Percentiles rank a stretch among this genome's conserved stretches.
Evolutionary conservation across 106 monocot genomes (phyloP).

Genomic region (Apostasia ramifera): DNA sequence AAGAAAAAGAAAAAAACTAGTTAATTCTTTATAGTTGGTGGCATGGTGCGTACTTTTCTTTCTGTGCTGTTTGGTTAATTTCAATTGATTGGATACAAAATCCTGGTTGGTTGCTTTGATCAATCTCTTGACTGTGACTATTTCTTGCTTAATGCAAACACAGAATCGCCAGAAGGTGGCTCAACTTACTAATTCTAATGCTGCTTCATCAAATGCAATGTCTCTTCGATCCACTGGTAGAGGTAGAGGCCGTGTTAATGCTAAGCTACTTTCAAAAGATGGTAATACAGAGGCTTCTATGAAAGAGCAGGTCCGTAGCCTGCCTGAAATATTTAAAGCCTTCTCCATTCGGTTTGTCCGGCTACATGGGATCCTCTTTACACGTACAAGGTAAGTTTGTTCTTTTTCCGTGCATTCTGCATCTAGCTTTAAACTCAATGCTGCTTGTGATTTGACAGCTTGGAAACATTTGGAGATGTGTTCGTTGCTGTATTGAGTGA

Average conservation of each 20-base stretch:
- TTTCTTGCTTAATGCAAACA: background rate
- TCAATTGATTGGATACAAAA: too few relatives aligned
- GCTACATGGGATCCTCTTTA: constrained; percentile 91
- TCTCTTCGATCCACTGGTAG: constrained; percentile 36
- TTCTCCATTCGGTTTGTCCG: constrained; percentile 82
- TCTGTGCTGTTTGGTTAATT: too few relatives aligned
- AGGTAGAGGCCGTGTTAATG: constrained; percentile 53
- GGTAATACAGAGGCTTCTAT: constrained; percentile 17
- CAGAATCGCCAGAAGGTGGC: constrained; percentile 87
- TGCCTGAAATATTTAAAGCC: constrained; percentile 48
- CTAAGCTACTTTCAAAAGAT: constrained; percentile 42
- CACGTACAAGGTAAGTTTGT: constrained; percentile 68
- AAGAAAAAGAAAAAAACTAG: too few relatives aligned
- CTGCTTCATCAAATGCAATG: constrained; percentile 23
- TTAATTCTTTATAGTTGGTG: too few relatives aligned
- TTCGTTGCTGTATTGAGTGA: constrained; percentile 43
- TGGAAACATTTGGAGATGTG: constrained; percentile 92
- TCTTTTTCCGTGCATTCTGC: background rate
- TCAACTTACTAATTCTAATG: constrained; percentile 44
- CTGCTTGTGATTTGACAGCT: constrained; percentile 22
- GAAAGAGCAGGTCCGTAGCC: constrained; percentile 35
- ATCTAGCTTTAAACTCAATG: background rate
- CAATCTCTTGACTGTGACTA: too few relatives aligned
- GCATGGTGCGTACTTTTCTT: too few relatives aligned
- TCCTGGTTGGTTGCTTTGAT: too few relatives aligned